phyloP scores from a whole-genome alignment of 2,329 filamentous ascomycete genomes.

The Trichophyton rubrum region DNA sequence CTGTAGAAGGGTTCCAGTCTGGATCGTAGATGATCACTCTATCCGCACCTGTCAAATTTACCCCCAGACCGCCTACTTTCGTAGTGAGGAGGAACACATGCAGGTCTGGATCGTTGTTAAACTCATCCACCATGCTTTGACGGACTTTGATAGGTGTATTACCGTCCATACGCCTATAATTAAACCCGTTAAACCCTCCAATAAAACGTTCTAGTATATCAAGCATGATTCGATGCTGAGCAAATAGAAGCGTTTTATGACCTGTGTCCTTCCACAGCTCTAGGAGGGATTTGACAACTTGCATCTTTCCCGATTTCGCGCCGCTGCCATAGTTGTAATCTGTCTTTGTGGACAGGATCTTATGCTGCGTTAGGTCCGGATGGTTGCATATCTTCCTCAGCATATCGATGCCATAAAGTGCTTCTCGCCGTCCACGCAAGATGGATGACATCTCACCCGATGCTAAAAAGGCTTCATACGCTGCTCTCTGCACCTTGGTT shows the following conservation, averaged over 20 bases:
- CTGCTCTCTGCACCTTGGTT: slow-evolving; percentile 62
- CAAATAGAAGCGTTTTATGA: slow-evolving; percentile 87
- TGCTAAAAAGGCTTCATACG: slow-evolving; percentile 67
- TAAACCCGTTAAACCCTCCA: slow-evolving; percentile 52
- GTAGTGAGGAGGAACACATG: slow-evolving; percentile 91
- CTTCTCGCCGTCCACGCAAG: slow-evolving; percentile 58
- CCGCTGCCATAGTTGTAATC: slow-evolving; percentile 67
- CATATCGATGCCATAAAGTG: slow-evolving; percentile 80
- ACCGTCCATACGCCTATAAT: slow-evolving; percentile 85
- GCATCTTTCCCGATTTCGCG: slow-evolving; percentile 84
- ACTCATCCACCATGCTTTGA: slow-evolving; percentile 82
- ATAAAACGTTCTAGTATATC: slow-evolving; percentile 84
- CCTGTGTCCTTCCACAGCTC: slow-evolving; percentile 84
- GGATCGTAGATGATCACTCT: slow-evolving; percentile 97
- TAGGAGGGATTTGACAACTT: slow-evolving; percentile 77
- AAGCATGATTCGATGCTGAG: slow-evolving; percentile 88
- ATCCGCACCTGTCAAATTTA: slow-evolving; percentile 89
- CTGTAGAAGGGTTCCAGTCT: slow-evolving; percentile 96
- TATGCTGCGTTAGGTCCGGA: slow-evolving; percentile 70
- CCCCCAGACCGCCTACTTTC: slow-evolving; percentile 83
- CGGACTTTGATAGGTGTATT: slow-evolving; percentile 75
- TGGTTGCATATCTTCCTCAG: slow-evolving; percentile 97
- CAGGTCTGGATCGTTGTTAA: slow-evolving; percentile 68
- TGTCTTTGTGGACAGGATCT: slow-evolving; percentile 43
- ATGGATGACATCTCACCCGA: slow-evolving; percentile 83